Percentiles rank a stretch among this genome's conserved stretches.
Evolutionary conservation across 768 basidiomycete genomes (phyloP).

Genomic region (Pulveroboletus sp.): DNA sequence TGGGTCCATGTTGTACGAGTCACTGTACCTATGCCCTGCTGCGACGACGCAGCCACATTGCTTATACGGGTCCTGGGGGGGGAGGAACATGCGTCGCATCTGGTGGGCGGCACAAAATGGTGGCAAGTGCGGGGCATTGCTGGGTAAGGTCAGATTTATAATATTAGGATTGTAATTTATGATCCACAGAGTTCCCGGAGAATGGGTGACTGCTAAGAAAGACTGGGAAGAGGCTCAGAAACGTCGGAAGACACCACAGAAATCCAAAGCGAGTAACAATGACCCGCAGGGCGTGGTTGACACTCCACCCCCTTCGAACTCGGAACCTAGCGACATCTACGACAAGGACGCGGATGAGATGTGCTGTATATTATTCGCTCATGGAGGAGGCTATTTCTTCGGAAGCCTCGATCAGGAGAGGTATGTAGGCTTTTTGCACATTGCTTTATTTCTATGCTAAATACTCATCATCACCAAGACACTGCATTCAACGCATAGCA

Average conservation of each 20-base stretch:
- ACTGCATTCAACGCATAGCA: slow-evolving; percentile 78
- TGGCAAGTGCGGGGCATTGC: slow-evolving; percentile 90
- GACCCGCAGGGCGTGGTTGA: slow-evolving; percentile 15
- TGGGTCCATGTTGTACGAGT: slow-evolving; percentile 73
- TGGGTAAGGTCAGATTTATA: slow-evolving; percentile 50
- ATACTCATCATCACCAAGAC: slow-evolving; percentile 35
- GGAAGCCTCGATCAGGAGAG: slow-evolving; percentile 77
- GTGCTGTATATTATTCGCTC: slow-evolving; percentile 78
- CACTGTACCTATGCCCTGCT: slow-evolving; percentile 68
- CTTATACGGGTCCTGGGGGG: slow-evolving; percentile 82
- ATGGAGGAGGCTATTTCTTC: slow-evolving; percentile 86
- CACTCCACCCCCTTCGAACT: slow-evolving; percentile 15
- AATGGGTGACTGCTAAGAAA: slow-evolving; percentile 85
- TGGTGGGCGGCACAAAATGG: slow-evolving; percentile 92
- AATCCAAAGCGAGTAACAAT: slow-evolving; percentile 21
- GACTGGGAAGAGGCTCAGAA: slow-evolving; percentile 72
- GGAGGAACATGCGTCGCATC: slow-evolving; percentile 59
- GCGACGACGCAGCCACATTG: slow-evolving; percentile 67
- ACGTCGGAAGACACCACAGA: slow-evolving; percentile 46
- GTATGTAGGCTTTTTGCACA: slow-evolving; percentile 26
- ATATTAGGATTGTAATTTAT: slow-evolving; percentile 13
- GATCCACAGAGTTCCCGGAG: slow-evolving; percentile 62
- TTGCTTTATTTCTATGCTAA: slow-evolving; percentile 8
- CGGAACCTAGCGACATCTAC: slow-evolving; percentile 39
- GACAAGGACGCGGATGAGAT: slow-evolving; percentile 76